phyloP scores from a whole-genome alignment of 257 asterid genomes.

The Datura wrightii region DNA sequence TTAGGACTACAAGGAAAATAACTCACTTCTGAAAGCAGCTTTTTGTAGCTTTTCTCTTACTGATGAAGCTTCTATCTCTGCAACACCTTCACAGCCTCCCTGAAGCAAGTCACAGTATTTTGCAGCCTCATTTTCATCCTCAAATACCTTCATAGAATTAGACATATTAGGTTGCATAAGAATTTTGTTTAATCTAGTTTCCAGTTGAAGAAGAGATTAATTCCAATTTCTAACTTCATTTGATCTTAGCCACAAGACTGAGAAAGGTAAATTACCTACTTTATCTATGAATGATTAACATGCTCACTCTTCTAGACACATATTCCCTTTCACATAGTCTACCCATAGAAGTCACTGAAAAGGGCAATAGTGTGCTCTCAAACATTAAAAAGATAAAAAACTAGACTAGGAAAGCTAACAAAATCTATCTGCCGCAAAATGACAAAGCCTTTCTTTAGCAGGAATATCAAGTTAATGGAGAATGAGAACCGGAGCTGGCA shows the following conservation, averaged over 20 bases:
- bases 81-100: slow-evolving; percentile 92
- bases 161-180: not conserved
- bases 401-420: not conserved
- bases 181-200: not conserved
- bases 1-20: slow-evolving; percentile 15
- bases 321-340: slow-evolving; percentile 8
- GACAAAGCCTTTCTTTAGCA: slow-evolving; percentile 6
- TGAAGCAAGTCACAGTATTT: slow-evolving; percentile 88
- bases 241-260: not conserved
- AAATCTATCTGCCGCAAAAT: not conserved
- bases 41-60: slow-evolving; percentile 51
- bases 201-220: not conserved
- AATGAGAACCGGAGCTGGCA: not conserved
- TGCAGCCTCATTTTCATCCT: slow-evolving; percentile 90
- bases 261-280: not conserved
- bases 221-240: not conserved
- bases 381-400: not conserved
- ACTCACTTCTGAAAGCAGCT: not conserved
- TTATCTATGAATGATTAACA: slow-evolving; percentile 22
- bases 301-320: not conserved
- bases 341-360: not conserved
- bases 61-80: slow-evolving; percentile 94
- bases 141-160: slow-evolving; percentile 65
- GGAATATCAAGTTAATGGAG: not conserved
- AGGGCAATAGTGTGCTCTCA: not conserved